Evolutionary conservation across 129 eudicot genomes (phyloP).

Genomic region (Artemisia argyi): DNA sequence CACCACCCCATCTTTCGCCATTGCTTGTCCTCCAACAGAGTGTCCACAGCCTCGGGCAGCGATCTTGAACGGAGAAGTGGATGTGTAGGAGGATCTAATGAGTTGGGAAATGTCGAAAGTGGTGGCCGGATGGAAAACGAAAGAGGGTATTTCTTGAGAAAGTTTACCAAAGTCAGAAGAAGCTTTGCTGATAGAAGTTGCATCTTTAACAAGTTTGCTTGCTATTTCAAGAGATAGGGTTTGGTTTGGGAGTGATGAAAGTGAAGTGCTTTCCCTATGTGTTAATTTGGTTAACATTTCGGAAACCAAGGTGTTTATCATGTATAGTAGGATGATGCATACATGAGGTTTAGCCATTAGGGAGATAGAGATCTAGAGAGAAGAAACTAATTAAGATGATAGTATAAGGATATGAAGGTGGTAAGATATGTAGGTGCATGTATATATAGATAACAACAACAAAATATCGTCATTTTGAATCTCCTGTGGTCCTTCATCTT

Average conservation of each 20-base stretch:
- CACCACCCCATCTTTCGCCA: constrained; percentile 68
- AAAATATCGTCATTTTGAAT: too few relatives aligned
- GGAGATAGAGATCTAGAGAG: constrained; percentile 10
- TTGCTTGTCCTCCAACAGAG: constrained; percentile 81
- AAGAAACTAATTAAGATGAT: background rate
- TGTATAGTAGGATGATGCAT: constrained; percentile 26
- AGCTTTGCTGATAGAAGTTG: constrained; percentile 41
- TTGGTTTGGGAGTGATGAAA: constrained; percentile 32
- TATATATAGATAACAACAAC: constrained; percentile 3
- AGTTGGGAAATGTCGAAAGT: constrained; percentile 49
- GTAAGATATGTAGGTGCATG: background rate
- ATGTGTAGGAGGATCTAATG: constrained; percentile 52
- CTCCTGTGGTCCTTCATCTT: too few relatives aligned
- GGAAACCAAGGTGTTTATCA: too few relatives aligned
- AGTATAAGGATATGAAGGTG: background rate
- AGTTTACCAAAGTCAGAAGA: constrained; percentile 74
- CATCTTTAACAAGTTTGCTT: constrained; percentile 32
- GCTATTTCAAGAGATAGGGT: constrained; percentile 39
- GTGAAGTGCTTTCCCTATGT: too few relatives aligned
- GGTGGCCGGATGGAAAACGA: constrained; percentile 64
- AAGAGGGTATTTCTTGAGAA: constrained; percentile 46
- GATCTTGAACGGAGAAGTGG: constrained; percentile 42
- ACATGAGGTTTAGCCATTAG: constrained; percentile 41
- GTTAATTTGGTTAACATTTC: too few relatives aligned
- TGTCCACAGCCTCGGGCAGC: constrained; percentile 87